Conservation (phyloP, 2,329 filamentous ascomycete species). For the Lachnellula arida region DNA sequence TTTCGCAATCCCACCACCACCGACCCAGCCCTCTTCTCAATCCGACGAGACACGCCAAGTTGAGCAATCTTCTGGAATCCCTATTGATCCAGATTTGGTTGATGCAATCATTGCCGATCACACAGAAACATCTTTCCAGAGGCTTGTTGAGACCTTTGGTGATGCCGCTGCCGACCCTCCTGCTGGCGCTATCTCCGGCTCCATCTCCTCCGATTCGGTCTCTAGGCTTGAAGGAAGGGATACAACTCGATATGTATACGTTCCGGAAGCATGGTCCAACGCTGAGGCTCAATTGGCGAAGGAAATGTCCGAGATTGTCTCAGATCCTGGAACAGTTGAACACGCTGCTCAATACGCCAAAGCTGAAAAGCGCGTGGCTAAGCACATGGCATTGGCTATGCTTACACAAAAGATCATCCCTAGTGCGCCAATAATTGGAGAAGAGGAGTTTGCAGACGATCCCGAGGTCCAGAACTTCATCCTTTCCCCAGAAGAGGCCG, state of each 20-base stretch:
- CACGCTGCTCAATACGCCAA: constrained; percentile 55
- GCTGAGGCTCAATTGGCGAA: constrained; percentile 61
- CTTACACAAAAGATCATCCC: constrained; percentile 39
- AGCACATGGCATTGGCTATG: constrained; percentile 47
- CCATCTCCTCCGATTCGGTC: constrained; percentile 24
- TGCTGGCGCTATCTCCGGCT: constrained; percentile 21
- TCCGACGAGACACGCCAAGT: background rate
- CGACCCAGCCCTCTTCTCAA: constrained; percentile 22
- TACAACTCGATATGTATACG: constrained; percentile 30
- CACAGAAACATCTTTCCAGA: constrained; percentile 32
- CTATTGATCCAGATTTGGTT: constrained; percentile 15
- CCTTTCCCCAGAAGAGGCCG: constrained; percentile 67
- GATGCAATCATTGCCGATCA: constrained; percentile 20
- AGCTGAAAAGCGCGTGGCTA: constrained; percentile 50
- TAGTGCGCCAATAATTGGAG: constrained; percentile 58
- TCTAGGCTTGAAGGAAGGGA: too few relatives aligned
- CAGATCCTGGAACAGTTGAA: constrained; percentile 52
- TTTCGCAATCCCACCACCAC: constrained; percentile 57
- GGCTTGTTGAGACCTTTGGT: constrained; percentile 42
- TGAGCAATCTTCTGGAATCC: background rate
- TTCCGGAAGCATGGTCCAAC: constrained; percentile 52
- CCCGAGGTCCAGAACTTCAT: constrained; percentile 80
- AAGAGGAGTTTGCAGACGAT: constrained; percentile 84
- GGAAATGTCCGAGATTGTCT: constrained; percentile 67
- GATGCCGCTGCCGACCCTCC: constrained; percentile 28